These are phyloP conservation scores for Dissophora globulifera DNA, from an alignment of 192 early-diverging fungal species.

Conservation along the genomic window DNA sequence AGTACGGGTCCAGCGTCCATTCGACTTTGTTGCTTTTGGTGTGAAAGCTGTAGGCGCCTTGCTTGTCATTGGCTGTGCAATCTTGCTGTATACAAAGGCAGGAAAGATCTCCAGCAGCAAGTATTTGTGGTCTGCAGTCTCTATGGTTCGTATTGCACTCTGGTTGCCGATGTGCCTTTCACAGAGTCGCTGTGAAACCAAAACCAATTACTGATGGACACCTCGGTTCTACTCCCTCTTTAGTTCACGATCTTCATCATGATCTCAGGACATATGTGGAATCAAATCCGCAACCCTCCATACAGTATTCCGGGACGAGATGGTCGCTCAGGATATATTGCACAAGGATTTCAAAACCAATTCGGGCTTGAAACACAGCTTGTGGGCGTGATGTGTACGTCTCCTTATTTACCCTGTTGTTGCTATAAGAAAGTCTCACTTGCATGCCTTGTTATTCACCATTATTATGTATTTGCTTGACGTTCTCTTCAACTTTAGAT, in stretches of 20 bases:
- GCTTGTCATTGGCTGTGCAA: constrained; percentile 32
- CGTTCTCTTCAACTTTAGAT: constrained; percentile 56
- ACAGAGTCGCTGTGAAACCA: not conserved
- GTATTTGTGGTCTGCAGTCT: constrained; percentile 66
- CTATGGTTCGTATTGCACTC: constrained; percentile 65
- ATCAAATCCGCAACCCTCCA: constrained; percentile 81
- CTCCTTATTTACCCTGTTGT: not conserved
- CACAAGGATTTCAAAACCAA: constrained; percentile 76
- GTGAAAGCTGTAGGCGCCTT: constrained; percentile 53
- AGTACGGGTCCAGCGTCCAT: constrained; percentile 65
- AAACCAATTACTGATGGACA: not conserved
- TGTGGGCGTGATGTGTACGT: constrained; percentile 76
- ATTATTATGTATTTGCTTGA: not conserved
- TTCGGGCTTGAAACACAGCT: constrained; percentile 79
- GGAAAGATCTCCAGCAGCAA: constrained; percentile 61
- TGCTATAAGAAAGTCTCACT: not conserved
- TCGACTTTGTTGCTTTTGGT: constrained; percentile 64
- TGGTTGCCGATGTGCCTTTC: too few species aligned
- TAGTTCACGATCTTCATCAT: constrained; percentile 73
- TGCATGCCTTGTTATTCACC: not conserved
- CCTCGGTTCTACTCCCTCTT: not conserved
- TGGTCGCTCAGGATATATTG: constrained; percentile 70
- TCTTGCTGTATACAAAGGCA: constrained; percentile 57
- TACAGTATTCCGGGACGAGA: constrained; percentile 64
- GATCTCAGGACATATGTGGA: constrained; percentile 90